Evolutionary conservation across 345 rosid species (phyloP).

Genomic region (Carallia pectinifolia): DNA sequence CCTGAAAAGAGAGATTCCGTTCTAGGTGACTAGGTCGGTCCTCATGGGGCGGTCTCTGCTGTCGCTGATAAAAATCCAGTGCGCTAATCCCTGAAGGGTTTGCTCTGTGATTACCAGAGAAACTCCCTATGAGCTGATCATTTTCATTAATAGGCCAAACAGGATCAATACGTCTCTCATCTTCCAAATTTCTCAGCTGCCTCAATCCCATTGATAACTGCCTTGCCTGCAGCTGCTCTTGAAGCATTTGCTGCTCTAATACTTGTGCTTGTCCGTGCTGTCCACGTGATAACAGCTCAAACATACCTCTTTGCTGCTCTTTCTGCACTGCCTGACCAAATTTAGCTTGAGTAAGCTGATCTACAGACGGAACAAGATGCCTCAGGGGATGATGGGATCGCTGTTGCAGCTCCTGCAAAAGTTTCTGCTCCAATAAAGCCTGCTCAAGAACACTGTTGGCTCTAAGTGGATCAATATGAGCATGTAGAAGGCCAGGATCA

Average conservation of each 20-base stretch:
- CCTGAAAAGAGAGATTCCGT: constrained; percentile 27
- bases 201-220: constrained; percentile 35
- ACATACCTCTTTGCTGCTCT: constrained; percentile 27
- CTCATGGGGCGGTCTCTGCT: constrained; percentile 25
- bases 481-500: constrained; percentile 31
- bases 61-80: constrained; percentile 33
- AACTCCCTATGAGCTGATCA: constrained; percentile 24
- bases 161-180: constrained; percentile 19
- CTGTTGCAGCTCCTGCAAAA: constrained; percentile 34
- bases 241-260: constrained; percentile 35
- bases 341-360: constrained; percentile 42
- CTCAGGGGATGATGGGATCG: constrained; percentile 23
- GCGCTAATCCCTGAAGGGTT: constrained; percentile 29
- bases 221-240: constrained; percentile 37
- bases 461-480: constrained; percentile 26
- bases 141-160: constrained; percentile 30
- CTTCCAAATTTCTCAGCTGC: constrained; percentile 35
- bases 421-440: constrained; percentile 30
- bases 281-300: constrained; percentile 32
- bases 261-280: constrained; percentile 30
- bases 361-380: constrained; percentile 34
- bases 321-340: constrained; percentile 24
- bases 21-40: constrained; percentile 27
- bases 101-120: constrained; percentile 16
- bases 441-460: constrained; percentile 27